Percentiles rank a stretch among this genome's conserved stretches.
Evolutionary conservation across 805 yeast species (phyloP).

Genomic region (Wickerhamomyces queroliae): DNA sequence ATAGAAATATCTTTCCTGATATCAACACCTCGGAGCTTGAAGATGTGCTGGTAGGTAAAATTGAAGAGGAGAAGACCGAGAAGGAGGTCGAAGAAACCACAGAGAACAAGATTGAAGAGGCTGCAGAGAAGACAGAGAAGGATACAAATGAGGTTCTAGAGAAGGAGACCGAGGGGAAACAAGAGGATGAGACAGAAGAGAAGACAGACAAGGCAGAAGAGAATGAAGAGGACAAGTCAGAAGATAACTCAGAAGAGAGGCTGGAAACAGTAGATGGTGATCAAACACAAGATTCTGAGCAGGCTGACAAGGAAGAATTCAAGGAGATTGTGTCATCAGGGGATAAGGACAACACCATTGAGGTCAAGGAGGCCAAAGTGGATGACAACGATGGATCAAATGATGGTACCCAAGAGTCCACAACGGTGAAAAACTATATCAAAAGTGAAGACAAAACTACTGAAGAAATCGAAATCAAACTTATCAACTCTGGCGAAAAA

Average conservation of each 20-base stretch:
- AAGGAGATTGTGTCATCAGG: too few relatives aligned
- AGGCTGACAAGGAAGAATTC: not conserved
- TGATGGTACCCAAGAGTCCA: too few relatives aligned
- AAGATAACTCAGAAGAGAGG: not conserved
- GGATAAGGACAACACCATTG: too few relatives aligned
- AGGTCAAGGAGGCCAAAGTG: too few relatives aligned
- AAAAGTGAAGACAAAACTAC: not conserved
- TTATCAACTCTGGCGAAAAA: conserved; percentile 6
- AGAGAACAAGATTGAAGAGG: not conserved
- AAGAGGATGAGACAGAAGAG: not conserved
- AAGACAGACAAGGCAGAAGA: not conserved
- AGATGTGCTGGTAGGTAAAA: conserved; percentile 8
- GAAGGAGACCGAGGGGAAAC: conserved; percentile 16
- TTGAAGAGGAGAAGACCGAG: not conserved
- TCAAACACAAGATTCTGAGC: not conserved
- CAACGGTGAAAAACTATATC: too few relatives aligned
- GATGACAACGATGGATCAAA: too few relatives aligned
- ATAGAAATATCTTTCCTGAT: conserved; percentile 53
- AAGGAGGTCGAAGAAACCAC: not conserved
- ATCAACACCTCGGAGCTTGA: conserved; percentile 21
- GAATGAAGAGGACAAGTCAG: conserved; percentile 21
- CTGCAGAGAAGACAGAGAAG: conserved; percentile 14
- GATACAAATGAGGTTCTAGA: conserved; percentile 22
- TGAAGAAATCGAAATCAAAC: conserved; percentile 3
- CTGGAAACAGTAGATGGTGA: conserved; percentile 1